Evolutionary conservation across 73 alveolate species (phyloP).

Genomic region (Tetrahymena borealis): DNA sequence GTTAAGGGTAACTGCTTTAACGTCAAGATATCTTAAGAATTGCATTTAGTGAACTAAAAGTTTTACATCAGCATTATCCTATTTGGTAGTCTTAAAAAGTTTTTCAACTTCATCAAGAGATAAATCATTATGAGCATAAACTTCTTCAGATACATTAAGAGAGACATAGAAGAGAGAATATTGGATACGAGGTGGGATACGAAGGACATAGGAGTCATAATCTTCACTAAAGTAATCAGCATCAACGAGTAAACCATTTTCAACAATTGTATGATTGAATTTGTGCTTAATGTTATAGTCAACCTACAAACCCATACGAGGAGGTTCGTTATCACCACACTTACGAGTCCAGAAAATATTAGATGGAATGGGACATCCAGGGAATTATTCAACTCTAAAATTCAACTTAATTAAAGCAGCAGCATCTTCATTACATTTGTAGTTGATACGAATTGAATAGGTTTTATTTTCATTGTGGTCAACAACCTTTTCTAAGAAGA

Average conservation of each 20-base stretch:
- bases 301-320: not conserved
- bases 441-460: not conserved
- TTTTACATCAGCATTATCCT: not conserved
- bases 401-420: not conserved
- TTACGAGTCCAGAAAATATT: slow-evolving; percentile 2
- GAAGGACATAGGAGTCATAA: not conserved
- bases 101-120: not conserved
- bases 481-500: not conserved
- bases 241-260: not conserved
- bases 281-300: not conserved
- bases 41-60: not conserved
- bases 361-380: not conserved
- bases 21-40: not conserved
- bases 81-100: not conserved
- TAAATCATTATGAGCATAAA: not conserved
- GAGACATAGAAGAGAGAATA: not conserved
- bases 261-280: not conserved
- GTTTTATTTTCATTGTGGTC: not conserved
- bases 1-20: not conserved
- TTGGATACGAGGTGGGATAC: not conserved
- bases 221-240: not conserved
- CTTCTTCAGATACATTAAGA: not conserved
- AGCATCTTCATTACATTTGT: not conserved
- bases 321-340: not conserved
- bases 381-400: not conserved